A percentile compares a stretch with the other conserved stretches of the same genome.
Evolutionary conservation across 345 rosid species (phyloP).

Genomic region (Conringia planisiliqua): DNA sequence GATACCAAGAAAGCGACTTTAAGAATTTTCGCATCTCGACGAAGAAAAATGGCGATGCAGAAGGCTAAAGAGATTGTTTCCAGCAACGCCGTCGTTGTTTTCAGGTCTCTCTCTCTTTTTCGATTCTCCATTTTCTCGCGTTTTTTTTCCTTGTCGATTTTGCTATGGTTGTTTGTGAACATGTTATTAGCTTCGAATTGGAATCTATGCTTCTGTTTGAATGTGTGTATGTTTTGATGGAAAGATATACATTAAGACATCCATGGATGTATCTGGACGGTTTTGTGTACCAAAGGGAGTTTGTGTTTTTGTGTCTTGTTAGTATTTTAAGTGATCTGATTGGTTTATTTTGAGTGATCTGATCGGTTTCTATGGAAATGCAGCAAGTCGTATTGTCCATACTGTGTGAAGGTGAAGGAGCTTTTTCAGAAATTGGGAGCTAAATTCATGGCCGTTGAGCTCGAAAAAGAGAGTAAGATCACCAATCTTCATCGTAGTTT

Average conservation of each 20-base stretch:
- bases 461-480: conserved; percentile 55
- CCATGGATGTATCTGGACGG: conserved; percentile 18
- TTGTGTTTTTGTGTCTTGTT: background rate
- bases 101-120: conserved; percentile 40
- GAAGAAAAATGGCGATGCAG: conserved; percentile 44
- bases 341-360: too few relatives aligned
- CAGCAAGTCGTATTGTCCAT: conserved; percentile 76
- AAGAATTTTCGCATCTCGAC: conserved; percentile 3
- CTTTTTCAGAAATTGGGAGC: conserved; percentile 56
- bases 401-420: conserved; percentile 59
- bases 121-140: background rate
- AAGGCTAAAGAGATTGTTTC: conserved; percentile 64
- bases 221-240: background rate
- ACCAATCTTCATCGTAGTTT: background rate
- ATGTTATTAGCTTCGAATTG: background rate
- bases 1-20: background rate
- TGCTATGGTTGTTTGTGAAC: background rate
- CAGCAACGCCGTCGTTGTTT: conserved; percentile 62
- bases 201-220: background rate
- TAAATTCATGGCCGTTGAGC: conserved; percentile 48
- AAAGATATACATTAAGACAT: background rate
- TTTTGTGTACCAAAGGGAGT: conserved; percentile 1
- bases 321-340: background rate
- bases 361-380: background rate
- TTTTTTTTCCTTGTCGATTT: background rate